Evolutionary conservation across 306 rosid genomes (phyloP), one percentile per base, ranked within the genome.

Genomic region (Begonia masoniana): DNA sequence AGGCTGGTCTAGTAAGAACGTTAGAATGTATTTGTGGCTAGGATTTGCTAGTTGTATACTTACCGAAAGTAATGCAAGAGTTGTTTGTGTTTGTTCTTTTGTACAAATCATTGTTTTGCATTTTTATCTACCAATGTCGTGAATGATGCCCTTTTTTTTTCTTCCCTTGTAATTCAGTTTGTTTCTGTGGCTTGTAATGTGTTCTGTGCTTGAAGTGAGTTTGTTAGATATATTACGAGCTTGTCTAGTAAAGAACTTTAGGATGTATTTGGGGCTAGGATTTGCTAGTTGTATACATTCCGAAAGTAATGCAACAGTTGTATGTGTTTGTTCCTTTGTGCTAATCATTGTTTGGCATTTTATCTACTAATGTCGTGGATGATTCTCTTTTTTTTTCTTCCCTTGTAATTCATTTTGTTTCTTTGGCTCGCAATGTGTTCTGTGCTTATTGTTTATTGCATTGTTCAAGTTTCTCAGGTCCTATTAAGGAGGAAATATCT

Each of bases 381-480:
- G 14, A 10, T 49, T 4, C 31, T 58, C 10, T 43, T 13, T 61
- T 54, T 13, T 13, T 45, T 45, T 16, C 36, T 26, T 26, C 36
- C 36, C 7, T 26, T 26, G 36, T 4, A 6, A 4, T 26, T 26
- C 36, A 26, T 2, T 26, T 26, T 13, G 52, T 26, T 48, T 3
- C 54, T 47, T 49, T 61, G 12, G 51, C 51, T 47, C 66, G 2
- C 2, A 26, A 65, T 72, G 72, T 74, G 36, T 76, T 76, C 73
- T 73, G 71, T 75, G 76, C 94, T 91, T 81, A 92, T 80, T 92
- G 80, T 77, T 76, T 83, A 78, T 81, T 86, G 87, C 69, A 72
- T 77, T 83, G 94, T 81, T 92, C 95, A 92, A 92, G 99, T 92
- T 81, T 83, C 94, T 79, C 99, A 83, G 99, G 99, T 92, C 96